Percentiles rank a stretch among this genome's conserved stretches.
These are phyloP conservation scores for Saccharomyces cerevisiae DNA, from an alignment of 805 yeast species.

Conservation along the genomic window DNA sequence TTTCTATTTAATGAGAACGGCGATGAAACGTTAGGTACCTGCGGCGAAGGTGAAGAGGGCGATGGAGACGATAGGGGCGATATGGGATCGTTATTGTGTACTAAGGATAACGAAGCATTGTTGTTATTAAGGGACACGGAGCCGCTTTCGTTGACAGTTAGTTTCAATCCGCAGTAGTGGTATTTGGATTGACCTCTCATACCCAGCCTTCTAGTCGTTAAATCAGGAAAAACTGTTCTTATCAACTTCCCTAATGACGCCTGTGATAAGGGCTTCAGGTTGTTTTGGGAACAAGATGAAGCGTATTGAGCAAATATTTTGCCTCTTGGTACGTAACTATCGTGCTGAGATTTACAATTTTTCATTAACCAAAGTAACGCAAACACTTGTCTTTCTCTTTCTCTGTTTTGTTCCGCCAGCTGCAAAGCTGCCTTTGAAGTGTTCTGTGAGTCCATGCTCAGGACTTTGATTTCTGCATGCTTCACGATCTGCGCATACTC, in stretches of 20 bases:
- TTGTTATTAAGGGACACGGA: neutral
- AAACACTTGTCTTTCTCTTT: slow-evolving; percentile 64
- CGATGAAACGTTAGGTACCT: neutral
- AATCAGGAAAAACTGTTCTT: slow-evolving; percentile 51
- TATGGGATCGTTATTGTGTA: neutral
- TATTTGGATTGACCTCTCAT: slow-evolving; percentile 75
- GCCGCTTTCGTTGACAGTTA: slow-evolving; percentile 13
- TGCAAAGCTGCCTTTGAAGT: slow-evolving; percentile 24
- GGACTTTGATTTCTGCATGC: slow-evolving; percentile 32
- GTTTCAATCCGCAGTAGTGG: slow-evolving; percentile 72
- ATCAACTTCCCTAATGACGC: slow-evolving; percentile 76
- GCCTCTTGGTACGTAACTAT: slow-evolving; percentile 55
- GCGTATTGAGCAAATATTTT: slow-evolving; percentile 62
- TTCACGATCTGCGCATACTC: slow-evolving; percentile 40
- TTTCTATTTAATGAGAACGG: neutral
- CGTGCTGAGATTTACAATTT: slow-evolving; percentile 44
- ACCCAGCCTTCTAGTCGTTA: slow-evolving; percentile 73
- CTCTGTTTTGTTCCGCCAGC: slow-evolving; percentile 34
- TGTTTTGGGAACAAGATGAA: slow-evolving; percentile 44
- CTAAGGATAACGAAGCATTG: neutral
- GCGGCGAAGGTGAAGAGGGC: neutral
- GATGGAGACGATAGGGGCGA: neutral
- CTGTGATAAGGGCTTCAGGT: slow-evolving; percentile 55
- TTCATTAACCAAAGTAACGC: slow-evolving; percentile 76
- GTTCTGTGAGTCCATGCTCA: slow-evolving; percentile 25